phyloP scores from a whole-genome alignment of 1,284 basidiomycete genomes.

The Moniliella sp. region DNA sequence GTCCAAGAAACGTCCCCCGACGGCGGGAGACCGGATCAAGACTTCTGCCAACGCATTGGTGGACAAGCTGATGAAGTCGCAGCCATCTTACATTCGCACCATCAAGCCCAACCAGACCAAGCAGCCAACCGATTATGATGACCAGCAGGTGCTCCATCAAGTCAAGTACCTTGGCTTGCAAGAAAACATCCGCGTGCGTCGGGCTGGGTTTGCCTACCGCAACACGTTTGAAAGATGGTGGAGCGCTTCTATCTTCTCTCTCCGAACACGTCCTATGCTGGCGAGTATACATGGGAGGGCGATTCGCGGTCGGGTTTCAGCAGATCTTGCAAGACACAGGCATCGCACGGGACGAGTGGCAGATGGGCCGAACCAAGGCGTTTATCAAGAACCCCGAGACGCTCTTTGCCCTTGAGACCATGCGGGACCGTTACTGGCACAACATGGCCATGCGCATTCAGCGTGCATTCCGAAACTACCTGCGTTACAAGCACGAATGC shows the following conservation, averaged over 20 bases:
- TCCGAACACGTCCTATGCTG: slow-evolving; percentile 82
- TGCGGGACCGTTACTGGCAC: slow-evolving; percentile 98
- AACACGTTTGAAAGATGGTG: slow-evolving; percentile 98
- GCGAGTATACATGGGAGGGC: slow-evolving; percentile 91
- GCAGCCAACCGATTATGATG: slow-evolving; percentile 72
- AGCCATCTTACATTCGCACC: slow-evolving; percentile 93
- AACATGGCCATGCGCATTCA: slow-evolving; percentile 96
- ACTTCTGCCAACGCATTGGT: slow-evolving; percentile 71
- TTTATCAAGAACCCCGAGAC: slow-evolving; percentile 99
- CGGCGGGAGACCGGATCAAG: slow-evolving; percentile 94
- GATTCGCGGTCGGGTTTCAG: slow-evolving; percentile 71
- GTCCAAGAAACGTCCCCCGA: slow-evolving; percentile 92
- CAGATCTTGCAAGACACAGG: slow-evolving; percentile 81
- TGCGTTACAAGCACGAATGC: slow-evolving; percentile 83
- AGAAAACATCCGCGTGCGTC: slow-evolving; percentile 89
- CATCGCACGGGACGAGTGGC: slow-evolving; percentile 90
- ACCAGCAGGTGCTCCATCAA: slow-evolving; percentile 84
- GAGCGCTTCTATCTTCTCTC: slow-evolving; percentile 73
- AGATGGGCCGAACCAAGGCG: slow-evolving; percentile 94
- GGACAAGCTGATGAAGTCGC: slow-evolving; percentile 80
- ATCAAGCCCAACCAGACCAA: slow-evolving; percentile 99
- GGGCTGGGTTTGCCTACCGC: slow-evolving; percentile 90
- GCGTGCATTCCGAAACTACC: slow-evolving; percentile 82
- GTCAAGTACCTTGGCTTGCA: slow-evolving; percentile 96
- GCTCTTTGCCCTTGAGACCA: slow-evolving; percentile 88